These are phyloP conservation scores for Fusarium guadeloupense DNA, from an alignment of 2,329 filamentous ascomycete genomes.

Conservation along the genomic window DNA sequence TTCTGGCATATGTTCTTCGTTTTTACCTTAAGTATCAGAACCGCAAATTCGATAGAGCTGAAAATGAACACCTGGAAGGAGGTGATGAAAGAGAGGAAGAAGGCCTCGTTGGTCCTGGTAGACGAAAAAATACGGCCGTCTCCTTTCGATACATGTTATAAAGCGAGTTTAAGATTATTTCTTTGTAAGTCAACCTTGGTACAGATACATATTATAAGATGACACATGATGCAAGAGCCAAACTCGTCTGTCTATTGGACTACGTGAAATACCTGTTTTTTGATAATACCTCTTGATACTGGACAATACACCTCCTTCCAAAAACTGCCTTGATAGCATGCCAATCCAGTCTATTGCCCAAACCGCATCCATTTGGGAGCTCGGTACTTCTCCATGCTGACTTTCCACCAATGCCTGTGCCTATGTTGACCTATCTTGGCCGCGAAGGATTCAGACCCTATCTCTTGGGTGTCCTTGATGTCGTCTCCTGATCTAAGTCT, in stretches of 20 bases:
- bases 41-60: conserved; percentile 51
- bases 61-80: conserved; percentile 37
- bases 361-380: conserved; percentile 48
- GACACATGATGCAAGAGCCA: background rate
- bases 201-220: background rate
- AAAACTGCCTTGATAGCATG: background rate
- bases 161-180: conserved; percentile 5
- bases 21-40: conserved; percentile 64
- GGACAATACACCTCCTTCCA: background rate
- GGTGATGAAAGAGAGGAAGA: conserved; percentile 50
- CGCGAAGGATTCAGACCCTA: conserved; percentile 38
- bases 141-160: conserved; percentile 60
- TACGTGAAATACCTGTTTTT: conserved; percentile 16
- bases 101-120: conserved; percentile 50
- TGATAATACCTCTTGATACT: conserved; percentile 23
- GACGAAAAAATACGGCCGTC: conserved; percentile 29
- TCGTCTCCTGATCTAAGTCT: conserved; percentile 37
- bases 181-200: background rate
- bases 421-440: conserved; percentile 37
- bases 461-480: conserved; percentile 39
- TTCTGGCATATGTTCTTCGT: conserved; percentile 64
- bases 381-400: conserved; percentile 47
- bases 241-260: conserved; percentile 17
- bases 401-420: conserved; percentile 50
- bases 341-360: conserved; percentile 7